These are phyloP conservation scores for Penicillium hesseltinei DNA, from an alignment of 2,329 filamentous ascomycete species.

Conservation along the genomic window DNA sequence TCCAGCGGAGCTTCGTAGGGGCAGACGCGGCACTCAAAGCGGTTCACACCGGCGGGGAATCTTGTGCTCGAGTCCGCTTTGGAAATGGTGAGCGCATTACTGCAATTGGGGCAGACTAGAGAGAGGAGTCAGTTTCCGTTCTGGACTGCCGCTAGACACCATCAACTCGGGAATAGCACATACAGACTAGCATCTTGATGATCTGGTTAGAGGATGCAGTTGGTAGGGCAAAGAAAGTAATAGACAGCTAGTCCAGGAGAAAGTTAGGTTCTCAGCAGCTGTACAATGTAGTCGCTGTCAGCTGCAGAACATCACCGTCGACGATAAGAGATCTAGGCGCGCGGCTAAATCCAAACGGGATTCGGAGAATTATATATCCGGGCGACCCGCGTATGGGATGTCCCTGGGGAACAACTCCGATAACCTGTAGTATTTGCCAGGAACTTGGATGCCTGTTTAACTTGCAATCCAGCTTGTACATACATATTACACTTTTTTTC, in stretches of 20 bases:
- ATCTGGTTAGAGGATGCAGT: not conserved
- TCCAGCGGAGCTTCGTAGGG: conserved; percentile 86
- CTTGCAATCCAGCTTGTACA: conserved; percentile 14
- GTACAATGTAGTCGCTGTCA: not conserved
- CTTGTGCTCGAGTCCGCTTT: conserved; percentile 38
- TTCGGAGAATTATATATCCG: conserved; percentile 18
- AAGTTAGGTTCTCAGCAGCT: not conserved
- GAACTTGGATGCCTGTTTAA: conserved; percentile 4
- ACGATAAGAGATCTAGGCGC: conserved; percentile 16
- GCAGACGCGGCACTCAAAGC: conserved; percentile 92
- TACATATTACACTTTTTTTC: conserved; percentile 12
- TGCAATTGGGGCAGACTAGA: conserved; percentile 51
- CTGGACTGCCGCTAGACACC: not conserved
- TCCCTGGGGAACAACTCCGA: conserved; percentile 18
- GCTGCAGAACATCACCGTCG: conserved; percentile 7
- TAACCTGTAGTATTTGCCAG: conserved; percentile 4
- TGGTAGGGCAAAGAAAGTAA: not conserved
- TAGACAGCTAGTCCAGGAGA: not conserved
- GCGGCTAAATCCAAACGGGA: conserved; percentile 20
- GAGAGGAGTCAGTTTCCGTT: conserved; percentile 19
- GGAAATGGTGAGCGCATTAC: conserved; percentile 50
- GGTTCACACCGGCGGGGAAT: conserved; percentile 58
- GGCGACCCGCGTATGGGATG: conserved; percentile 15
- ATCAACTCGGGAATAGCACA: conserved; percentile 10
- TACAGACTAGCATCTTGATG: conserved; percentile 21